phyloP scores from a whole-genome alignment of 257 asterid species.

The Primulina huaijiensis region DNA sequence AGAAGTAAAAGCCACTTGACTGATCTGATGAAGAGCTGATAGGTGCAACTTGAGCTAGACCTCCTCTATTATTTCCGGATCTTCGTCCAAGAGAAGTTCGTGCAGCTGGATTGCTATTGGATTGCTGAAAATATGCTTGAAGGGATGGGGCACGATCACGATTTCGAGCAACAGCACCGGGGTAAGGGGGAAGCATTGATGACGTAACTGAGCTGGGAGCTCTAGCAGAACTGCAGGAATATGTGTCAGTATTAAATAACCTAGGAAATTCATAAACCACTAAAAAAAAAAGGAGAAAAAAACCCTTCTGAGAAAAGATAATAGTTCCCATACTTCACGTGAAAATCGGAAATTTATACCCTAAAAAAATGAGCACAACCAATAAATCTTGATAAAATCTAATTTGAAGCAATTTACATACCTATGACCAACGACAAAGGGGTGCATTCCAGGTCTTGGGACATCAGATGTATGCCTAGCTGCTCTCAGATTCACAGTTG shows the following conservation, averaged over 20 bases:
- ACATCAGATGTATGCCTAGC: constrained; percentile 54
- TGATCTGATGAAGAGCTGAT: constrained; percentile 53
- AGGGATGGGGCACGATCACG: constrained; percentile 62
- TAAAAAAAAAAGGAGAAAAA: background rate
- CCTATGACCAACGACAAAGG: constrained; percentile 66
- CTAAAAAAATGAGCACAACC: background rate
- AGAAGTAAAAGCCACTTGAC: constrained; percentile 41
- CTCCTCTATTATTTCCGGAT: constrained; percentile 45
- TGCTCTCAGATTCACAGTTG: constrained; percentile 52
- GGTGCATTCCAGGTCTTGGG: constrained; percentile 63
- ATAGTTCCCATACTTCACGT: background rate
- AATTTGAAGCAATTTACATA: constrained; percentile 25
- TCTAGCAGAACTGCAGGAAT: constrained; percentile 47
- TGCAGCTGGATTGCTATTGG: constrained; percentile 43
- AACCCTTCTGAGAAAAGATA: background rate
- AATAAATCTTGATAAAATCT: constrained; percentile 5
- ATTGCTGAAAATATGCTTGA: constrained; percentile 65
- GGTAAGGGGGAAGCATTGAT: constrained; percentile 53
- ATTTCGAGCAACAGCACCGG: constrained; percentile 50
- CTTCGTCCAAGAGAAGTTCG: constrained; percentile 45
- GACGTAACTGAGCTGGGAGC: constrained; percentile 61
- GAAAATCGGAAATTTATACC: background rate
- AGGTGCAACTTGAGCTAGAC: constrained; percentile 41
- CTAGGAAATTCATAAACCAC: background rate
- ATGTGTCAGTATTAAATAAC: constrained; percentile 4